phyloP scores from a whole-genome alignment of 306 rosid species.

The Trifolium dubium region DNA sequence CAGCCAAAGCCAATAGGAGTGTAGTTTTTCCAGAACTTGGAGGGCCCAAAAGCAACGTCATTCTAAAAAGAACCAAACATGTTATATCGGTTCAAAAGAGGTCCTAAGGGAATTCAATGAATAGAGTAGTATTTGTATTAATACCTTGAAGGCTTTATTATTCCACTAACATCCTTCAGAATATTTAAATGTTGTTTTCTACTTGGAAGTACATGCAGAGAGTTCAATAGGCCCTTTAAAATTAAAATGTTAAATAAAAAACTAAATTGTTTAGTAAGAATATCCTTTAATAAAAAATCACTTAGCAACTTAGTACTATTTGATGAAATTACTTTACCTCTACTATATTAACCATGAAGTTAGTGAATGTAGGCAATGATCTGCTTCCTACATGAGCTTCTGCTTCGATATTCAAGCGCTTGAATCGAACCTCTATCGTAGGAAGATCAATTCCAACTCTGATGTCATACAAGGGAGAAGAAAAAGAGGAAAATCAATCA shows the following conservation, averaged over 20 bases:
- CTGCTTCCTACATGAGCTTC: slow-evolving; percentile 75
- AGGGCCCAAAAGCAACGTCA: slow-evolving; percentile 88
- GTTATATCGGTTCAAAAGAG: background rate
- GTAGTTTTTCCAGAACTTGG: slow-evolving; percentile 92
- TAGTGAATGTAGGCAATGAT: slow-evolving; percentile 71
- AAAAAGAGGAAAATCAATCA: slow-evolving; percentile 5
- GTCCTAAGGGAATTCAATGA: slow-evolving; percentile 13
- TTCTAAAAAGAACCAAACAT: slow-evolving; percentile 44
- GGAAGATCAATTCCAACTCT: slow-evolving; percentile 80
- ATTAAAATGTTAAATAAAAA: background rate
- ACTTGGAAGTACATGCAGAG: slow-evolving; percentile 46
- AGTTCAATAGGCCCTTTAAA: slow-evolving; percentile 46
- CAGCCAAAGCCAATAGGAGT: slow-evolving; percentile 71
- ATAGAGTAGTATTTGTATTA: background rate
- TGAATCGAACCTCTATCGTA: slow-evolving; percentile 76
- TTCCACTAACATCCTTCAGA: slow-evolving; percentile 76
- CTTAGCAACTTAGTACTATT: background rate
- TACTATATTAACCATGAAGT: slow-evolving; percentile 58
- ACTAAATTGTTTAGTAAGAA: slow-evolving; percentile 4
- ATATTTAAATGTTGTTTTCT: slow-evolving; percentile 53
- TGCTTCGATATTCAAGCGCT: slow-evolving; percentile 72
- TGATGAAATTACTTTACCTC: slow-evolving; percentile 48
- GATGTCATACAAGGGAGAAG: slow-evolving; percentile 5
- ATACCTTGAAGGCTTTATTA: slow-evolving; percentile 79
- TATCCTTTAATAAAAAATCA: slow-evolving; percentile 14